Evolutionary conservation across 2,329 filamentous ascomycete species (phyloP).

Genomic region (Pestalotiopsis sp.): DNA sequence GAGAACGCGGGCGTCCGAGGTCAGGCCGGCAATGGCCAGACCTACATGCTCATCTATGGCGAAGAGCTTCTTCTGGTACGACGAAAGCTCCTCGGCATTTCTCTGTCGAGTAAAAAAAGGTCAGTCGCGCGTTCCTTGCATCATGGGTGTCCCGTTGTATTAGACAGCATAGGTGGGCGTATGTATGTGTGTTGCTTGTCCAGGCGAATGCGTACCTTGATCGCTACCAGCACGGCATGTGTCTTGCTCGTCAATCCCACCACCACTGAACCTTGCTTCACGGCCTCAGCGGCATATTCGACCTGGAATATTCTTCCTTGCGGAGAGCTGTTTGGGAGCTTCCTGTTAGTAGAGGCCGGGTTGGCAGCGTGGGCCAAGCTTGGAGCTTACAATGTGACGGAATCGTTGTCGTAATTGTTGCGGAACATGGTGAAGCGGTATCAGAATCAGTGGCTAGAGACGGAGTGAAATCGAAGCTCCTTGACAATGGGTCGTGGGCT

Average conservation of each 20-base stretch:
- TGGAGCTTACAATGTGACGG: conserved; percentile 87
- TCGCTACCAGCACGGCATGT: conserved; percentile 89
- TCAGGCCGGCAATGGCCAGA: conserved; percentile 92
- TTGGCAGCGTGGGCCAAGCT: conserved; percentile 3
- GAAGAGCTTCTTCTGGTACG: conserved; percentile 99
- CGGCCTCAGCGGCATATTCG: conserved; percentile 97
- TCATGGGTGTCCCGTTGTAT: background rate
- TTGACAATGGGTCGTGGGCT: background rate
- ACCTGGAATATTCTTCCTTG: conserved; percentile 99
- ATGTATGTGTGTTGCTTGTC: background rate
- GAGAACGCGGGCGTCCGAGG: conserved; percentile 95
- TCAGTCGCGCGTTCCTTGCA: conserved; percentile 9
- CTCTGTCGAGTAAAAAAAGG: conserved; percentile 54
- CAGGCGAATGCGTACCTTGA: conserved; percentile 72
- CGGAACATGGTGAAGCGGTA: conserved; percentile 78
- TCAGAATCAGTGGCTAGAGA: background rate
- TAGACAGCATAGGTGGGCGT: background rate
- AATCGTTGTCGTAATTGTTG: conserved; percentile 99
- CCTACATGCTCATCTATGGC: conserved; percentile 93
- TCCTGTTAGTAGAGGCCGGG: conserved; percentile 17
- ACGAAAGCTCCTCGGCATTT: conserved; percentile 98
- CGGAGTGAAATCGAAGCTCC: background rate
- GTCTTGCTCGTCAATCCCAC: conserved; percentile 98
- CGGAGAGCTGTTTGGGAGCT: conserved; percentile 70
- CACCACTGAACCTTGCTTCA: conserved; percentile 98